Evolutionary conservation across 2,329 filamentous ascomycete genomes (phyloP), one percentile per base, ranked within the genome.

Genomic region (Epichloe glyceriae): DNA sequence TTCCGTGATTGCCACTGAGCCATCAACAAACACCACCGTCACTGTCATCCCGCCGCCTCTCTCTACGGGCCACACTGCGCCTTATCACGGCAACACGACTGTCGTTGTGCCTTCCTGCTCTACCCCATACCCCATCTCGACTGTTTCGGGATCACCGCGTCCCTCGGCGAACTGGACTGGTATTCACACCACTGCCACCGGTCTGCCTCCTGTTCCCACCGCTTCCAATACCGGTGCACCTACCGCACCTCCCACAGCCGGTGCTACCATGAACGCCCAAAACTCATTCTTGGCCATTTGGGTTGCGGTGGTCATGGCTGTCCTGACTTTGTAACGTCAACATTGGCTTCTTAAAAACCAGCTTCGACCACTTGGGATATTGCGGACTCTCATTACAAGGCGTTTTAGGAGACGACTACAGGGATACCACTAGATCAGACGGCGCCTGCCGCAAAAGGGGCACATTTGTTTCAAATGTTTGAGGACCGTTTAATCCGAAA

Each of bases 221-320:
- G 17, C 33, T 20, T 20, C 49, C 35, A 11, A 15, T 12, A 41
- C 47, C 15, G 43, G 26, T 22, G 4, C 14, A 5, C 39, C 49
- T 11, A 44, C 34, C 7, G 40, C 30, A 10, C 11, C 12, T 11
- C 50, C 53, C 10, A 51, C 30, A 11, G 35, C 41, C n/a, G 53
- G 43, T 14, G 53, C 54, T 3, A 17, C 41, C 12, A 40, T 45
- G 17, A 40, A 35, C 38, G 20, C 46, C 20, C 51, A 56, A n/a
- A 54, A 50, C 49, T 44, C 50, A 15, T 50, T 49, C 46, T 19
- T 56, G 22, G 55, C 50, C 7, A 40, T 55, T 48, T 52, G 50
- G 3, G 19, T 52, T 30, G 53, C 49, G 5, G 42, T 54, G n/a
- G 42, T 35, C 19, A n/a, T 56, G 41, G 46, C 50, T n/a, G 49